Percentiles rank a stretch among this genome's conserved stretches.
Conservation (phyloP, 2,329 filamentous ascomycete genomes). For the Aspergillus spinulosporus region DNA sequence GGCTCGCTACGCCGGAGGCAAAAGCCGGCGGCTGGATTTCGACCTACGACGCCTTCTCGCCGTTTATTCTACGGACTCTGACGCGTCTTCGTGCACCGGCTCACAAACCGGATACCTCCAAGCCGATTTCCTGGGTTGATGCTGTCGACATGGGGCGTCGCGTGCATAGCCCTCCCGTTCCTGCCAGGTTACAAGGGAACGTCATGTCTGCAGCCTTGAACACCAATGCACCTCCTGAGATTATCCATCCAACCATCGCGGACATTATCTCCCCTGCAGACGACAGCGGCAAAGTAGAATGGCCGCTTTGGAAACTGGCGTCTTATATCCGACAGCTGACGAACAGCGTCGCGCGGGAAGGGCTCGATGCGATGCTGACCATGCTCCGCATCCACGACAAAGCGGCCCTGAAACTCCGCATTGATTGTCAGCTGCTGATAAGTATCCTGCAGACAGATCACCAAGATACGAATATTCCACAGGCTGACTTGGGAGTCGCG, state of each 20-base stretch:
- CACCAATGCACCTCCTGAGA: conserved; percentile 17
- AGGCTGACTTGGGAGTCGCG: conserved; percentile 41
- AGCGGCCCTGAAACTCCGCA: conserved; percentile 33
- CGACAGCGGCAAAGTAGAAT: conserved; percentile 25
- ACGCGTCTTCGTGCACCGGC: background rate
- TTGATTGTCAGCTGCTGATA: conserved; percentile 40
- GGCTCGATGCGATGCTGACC: conserved; percentile 31
- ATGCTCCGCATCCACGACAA: conserved; percentile 41
- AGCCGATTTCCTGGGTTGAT: conserved; percentile 38
- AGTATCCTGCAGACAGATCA: conserved; percentile 40
- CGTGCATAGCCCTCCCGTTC: conserved; percentile 35
- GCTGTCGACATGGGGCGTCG: conserved; percentile 44
- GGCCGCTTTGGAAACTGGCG: conserved; percentile 38
- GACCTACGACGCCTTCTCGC: conserved; percentile 11
- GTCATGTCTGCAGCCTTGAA: conserved; percentile 34
- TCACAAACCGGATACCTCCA: conserved; percentile 26
- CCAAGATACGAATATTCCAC: conserved; percentile 33
- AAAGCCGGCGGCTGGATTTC: conserved; percentile 35
- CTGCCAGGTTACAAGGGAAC: conserved; percentile 40
- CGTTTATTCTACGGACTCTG: background rate
- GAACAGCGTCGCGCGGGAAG: conserved; percentile 35
- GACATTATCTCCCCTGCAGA: conserved; percentile 30
- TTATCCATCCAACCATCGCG: conserved; percentile 31
- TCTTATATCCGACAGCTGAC: conserved; percentile 42
- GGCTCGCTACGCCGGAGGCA: conserved; percentile 30